These are phyloP conservation scores for Penicillium sp. DNA, from an alignment of 2,329 filamentous ascomycete genomes.

Conservation along the genomic window DNA sequence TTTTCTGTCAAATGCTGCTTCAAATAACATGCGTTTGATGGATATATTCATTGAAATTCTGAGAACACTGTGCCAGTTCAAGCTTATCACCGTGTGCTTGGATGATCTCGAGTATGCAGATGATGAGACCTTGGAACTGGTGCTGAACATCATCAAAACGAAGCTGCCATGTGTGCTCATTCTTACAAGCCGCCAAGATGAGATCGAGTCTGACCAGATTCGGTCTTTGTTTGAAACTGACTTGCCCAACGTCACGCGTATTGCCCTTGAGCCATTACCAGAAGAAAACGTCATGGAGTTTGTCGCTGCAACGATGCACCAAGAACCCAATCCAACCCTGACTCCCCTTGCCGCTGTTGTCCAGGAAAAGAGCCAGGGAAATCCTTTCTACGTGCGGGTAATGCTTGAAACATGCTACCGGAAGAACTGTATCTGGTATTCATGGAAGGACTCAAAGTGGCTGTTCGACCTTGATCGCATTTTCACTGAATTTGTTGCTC, in stretches of 20 bases:
- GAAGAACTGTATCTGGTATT: constrained; percentile 87
- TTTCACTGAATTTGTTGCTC: constrained; percentile 79
- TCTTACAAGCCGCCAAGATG: constrained; percentile 71
- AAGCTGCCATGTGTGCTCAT: constrained; percentile 81
- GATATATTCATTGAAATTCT: constrained; percentile 87
- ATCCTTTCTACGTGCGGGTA: constrained; percentile 87
- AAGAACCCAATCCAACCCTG: constrained; percentile 67
- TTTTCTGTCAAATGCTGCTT: constrained; percentile 40
- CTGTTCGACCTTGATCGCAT: constrained; percentile 81
- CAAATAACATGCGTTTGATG: constrained; percentile 69
- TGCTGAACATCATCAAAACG: constrained; percentile 75
- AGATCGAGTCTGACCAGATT: constrained; percentile 53
- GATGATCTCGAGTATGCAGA: constrained; percentile 93
- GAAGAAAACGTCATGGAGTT: constrained; percentile 82
- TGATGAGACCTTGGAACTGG: constrained; percentile 79
- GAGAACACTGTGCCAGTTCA: constrained; percentile 76
- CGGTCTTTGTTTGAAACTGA: constrained; percentile 45
- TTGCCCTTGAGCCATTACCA: constrained; percentile 70
- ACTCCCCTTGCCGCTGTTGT: constrained; percentile 78
- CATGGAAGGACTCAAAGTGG: constrained; percentile 81
- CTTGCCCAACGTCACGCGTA: constrained; percentile 63
- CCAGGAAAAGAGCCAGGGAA: constrained; percentile 84
- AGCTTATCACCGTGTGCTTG: constrained; percentile 83
- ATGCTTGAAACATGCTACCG: constrained; percentile 86
- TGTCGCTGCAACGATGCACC: constrained; percentile 77